phyloP scores from a whole-genome alignment of 2,329 filamentous ascomycete genomes.

The Pseudofabraea citricarpa region DNA sequence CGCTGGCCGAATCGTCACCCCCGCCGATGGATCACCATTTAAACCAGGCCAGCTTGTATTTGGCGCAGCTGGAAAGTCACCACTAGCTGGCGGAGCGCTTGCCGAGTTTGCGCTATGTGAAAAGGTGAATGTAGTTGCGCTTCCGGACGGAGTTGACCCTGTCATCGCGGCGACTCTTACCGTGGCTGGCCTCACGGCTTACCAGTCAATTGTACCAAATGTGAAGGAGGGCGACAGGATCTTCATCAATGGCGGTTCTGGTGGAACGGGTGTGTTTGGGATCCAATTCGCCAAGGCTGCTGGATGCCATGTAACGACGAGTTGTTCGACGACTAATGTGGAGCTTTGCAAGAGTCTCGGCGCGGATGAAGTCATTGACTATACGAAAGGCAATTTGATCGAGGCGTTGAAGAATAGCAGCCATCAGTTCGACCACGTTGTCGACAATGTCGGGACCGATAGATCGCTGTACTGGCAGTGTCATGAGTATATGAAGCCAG shows the following conservation, averaged over 20 bases:
- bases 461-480: constrained; percentile 12
- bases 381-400: constrained; percentile 14
- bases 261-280: constrained; percentile 54
- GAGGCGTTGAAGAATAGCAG: constrained; percentile 8
- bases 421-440: constrained; percentile 16
- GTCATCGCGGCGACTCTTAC: constrained; percentile 10
- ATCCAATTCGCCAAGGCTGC: constrained; percentile 60
- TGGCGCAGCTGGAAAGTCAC: constrained; percentile 24
- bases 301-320: constrained; percentile 53
- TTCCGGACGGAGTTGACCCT: constrained; percentile 14
- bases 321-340: constrained; percentile 53
- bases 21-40: constrained; percentile 6
- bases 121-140: background rate
- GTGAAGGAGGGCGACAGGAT: constrained; percentile 48
- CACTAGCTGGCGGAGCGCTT: constrained; percentile 9
- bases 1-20: constrained; percentile 12
- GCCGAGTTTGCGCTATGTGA: constrained; percentile 9
- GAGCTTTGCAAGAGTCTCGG: constrained; percentile 53
- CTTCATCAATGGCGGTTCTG: constrained; percentile 61
- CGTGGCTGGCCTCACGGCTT: constrained; percentile 15
- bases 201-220: constrained; percentile 34
- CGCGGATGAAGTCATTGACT: constrained; percentile 32
- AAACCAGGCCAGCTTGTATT: constrained; percentile 26
- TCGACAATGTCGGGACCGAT: constrained; percentile 17
- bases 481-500: constrained; percentile 14